Percentiles rank a stretch among this genome's conserved stretches.
Conservation (phyloP, 1,139 yeast genomes). For the Hansenula lynferdii region DNA sequence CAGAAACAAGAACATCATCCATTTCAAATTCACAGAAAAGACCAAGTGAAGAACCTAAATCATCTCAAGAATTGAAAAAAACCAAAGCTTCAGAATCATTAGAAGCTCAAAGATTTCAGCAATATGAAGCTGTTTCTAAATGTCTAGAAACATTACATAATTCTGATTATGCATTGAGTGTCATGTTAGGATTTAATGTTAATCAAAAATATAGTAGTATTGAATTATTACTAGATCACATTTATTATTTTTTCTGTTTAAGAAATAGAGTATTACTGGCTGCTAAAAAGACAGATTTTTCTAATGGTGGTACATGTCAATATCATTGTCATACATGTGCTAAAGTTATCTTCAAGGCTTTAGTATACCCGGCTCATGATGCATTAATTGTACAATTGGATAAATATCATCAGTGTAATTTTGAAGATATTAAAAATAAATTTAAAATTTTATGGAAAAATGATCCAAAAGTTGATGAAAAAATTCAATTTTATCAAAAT, state of each 20-base stretch:
- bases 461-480: neutral
- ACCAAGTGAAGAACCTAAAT: too few species aligned
- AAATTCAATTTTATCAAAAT: neutral
- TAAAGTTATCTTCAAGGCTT: neutral
- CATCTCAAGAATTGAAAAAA: too few species aligned
- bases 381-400: neutral
- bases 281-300: neutral
- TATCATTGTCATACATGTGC: neutral
- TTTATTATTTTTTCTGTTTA: neutral
- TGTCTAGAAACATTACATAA: neutral
- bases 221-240: neutral
- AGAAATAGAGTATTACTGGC: neutral
- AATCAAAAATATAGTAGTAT: neutral
- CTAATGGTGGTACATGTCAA: neutral
- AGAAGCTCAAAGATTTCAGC: neutral
- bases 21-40: too few species aligned
- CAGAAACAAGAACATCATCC: too few species aligned
- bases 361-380: neutral
- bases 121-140: neutral
- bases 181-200: neutral
- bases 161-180: neutral
- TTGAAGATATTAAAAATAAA: neutral
- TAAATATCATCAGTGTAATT: neutral
- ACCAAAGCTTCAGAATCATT: too few species aligned
- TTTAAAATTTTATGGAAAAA: neutral